These are phyloP conservation scores for Dinochytrium kinnereticum DNA, from an alignment of 371 early-diverging fungal species.

Conservation along the genomic window DNA sequence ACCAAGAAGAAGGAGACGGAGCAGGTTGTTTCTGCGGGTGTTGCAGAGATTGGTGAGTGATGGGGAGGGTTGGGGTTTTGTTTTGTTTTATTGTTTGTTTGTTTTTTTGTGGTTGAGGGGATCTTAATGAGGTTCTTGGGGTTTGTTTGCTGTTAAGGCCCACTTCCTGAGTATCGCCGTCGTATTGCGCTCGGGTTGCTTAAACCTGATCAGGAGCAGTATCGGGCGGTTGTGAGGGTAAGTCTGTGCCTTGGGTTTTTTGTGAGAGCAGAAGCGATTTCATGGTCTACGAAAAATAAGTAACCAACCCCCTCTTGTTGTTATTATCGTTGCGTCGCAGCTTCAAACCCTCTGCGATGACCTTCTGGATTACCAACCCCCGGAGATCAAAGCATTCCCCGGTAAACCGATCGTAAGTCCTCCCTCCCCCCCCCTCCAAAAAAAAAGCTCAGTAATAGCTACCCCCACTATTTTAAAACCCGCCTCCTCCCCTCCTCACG, in stretches of 20 bases:
- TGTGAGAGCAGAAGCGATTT: background rate
- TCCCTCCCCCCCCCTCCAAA: too few species aligned
- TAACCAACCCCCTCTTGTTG: background rate
- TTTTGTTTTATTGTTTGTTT: background rate
- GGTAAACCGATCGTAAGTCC: conserved; percentile 7
- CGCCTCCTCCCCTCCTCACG: too few species aligned
- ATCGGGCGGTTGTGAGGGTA: conserved; percentile 31
- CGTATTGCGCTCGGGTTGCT: conserved; percentile 24
- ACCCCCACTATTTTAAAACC: too few species aligned
- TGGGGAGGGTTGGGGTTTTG: background rate
- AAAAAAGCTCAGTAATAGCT: too few species aligned
- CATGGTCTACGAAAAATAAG: background rate
- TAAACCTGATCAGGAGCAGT: conserved; percentile 33
- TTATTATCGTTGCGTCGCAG: background rate
- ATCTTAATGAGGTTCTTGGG: too few species aligned
- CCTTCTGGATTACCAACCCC: conserved; percentile 28
- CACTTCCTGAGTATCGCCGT: conserved; percentile 26
- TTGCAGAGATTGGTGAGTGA: conserved; percentile 10
- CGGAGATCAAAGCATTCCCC: conserved; percentile 11
- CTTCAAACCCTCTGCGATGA: conserved; percentile 33
- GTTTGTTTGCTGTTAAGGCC: conserved; percentile 24
- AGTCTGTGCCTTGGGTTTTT: background rate
- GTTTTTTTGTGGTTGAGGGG: too few species aligned
- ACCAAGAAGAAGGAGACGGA: background rate
- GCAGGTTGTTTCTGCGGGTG: too few species aligned